Base-by-base conservation (phyloP, 2,329 filamentous ascomycete genomes). In the Xylariaceae sp. region DNA sequence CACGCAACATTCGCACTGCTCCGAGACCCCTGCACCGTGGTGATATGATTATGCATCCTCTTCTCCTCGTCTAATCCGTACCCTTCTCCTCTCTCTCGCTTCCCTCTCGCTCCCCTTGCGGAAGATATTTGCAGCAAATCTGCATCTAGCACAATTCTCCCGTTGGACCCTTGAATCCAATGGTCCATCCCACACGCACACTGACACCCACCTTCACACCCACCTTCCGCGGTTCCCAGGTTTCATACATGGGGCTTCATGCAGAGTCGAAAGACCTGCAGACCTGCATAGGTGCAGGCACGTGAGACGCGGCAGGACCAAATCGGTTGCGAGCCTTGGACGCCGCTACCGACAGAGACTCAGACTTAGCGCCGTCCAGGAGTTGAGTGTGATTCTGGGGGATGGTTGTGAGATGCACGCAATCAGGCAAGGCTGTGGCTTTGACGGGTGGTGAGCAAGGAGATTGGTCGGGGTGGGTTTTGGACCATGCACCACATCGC, bases 401-500 rank as follows among this genome's bases (percentile, higher is more conserved):
- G 35, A 30, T 30, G 57, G 53, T 23, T 10, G 57, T 50, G 23
- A 49, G 58, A 53, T 66, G 60, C 64, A 64, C 58, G 60, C 58
- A 61, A 64, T 61, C 60, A 65, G 59, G 61, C 63, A 60, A 63
- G 62, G 60, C 66, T 63, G 63, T 67, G 63, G 64, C 63, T 62
- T 56, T 62, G 60, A 54, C 48, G 34, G 51, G 47, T 42, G 64
- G 65, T 60, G 58, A 56, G 62, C 62, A 62, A 62, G 45, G 58
- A 61, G 54, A 44, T 63, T 44, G 55, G 55, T 56, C 64, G 60
- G 23, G 23, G 23, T 30, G 23, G 23, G 23, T 4, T 30, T 30
- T 30, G 23, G 37, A 10, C 37, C 9, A 42, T 42, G 35, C 51
- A 42, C 15, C 51, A 37, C 37, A 42, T 23, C 9, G 10, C 37